Evolutionary conservation across 202 grass and related monocot genomes (phyloP), one percentile per base, ranked within the genome.

Genomic region (Panicum hallii): DNA sequence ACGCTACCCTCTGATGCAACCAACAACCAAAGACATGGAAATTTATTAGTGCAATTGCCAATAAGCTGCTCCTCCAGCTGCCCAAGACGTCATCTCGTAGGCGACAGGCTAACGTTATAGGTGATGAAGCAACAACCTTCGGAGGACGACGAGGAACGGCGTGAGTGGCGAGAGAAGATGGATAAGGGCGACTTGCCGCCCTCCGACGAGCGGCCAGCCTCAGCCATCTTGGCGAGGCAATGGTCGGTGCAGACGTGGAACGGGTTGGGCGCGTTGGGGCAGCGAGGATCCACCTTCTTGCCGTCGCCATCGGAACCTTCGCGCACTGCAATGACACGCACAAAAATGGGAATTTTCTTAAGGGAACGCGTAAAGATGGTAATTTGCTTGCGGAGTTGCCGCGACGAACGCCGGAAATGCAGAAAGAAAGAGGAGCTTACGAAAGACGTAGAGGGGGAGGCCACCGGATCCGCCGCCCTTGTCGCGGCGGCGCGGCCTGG

Each of bases 171-270:
- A 71, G 93, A 88, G 77, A 95, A 95, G 79, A 92, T 70, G 64
- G 93, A 92, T 16, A 92, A 70, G 5, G 79, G 85, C 10, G 74
- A 85, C 49, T 95, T 85, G 68, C 43, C 85, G 2, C 90, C 91
- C 71, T 92, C 87, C 62, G 75, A 81, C 75, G 84, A 79, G 43
- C 81, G 86, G 23, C 64, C 71, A 2, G 11, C 67, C 22, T 90
- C 76, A 44, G 75, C 69, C 9, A 91, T 87, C 86, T 91, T 91
- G 68, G 78, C 47, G 44, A 71, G 46, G 89, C 95, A 98, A 72
- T 95, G 72, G 23, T 98, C 82, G 23, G 90, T 90, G 65, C 95
- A 98, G 67, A 93, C 85, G 72, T 98, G 95, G 85, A 93, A 98
- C 2, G 90, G 92, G 77, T 98, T 98, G 47, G 87, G 12, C 42